Conservation (phyloP, 495 filamentous ascomycete genomes). For the Tuber aestivum region DNA sequence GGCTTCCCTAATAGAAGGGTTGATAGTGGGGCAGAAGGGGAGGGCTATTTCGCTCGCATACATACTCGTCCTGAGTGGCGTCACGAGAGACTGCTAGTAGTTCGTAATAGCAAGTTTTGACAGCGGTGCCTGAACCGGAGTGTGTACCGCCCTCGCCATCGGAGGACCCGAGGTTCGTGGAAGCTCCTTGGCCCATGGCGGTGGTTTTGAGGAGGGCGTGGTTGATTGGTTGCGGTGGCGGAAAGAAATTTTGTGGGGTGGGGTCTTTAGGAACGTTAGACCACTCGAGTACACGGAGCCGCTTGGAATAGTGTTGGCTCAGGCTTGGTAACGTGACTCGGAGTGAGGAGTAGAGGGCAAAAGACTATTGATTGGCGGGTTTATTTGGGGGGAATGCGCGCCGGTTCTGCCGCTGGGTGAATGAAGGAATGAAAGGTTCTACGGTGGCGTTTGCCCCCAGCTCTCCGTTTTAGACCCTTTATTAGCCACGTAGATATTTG, state of each 20-base stretch:
- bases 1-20: not conserved
- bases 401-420: not conserved
- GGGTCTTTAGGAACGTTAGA: not conserved
- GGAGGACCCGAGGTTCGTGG: slow-evolving; percentile 9
- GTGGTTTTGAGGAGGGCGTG: slow-evolving; percentile 14
- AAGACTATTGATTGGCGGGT: not conserved
- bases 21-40: slow-evolving; percentile 6
- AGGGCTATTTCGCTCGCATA: slow-evolving; percentile 6
- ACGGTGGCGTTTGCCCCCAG: not conserved
- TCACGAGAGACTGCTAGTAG: slow-evolving; percentile 65
- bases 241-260: not conserved
- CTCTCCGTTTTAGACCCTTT: not conserved
- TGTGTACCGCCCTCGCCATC: slow-evolving; percentile 15
- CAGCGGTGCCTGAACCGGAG: slow-evolving; percentile 28
- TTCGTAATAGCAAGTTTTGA: slow-evolving; percentile 87
- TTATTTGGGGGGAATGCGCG: not conserved
- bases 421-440: not conserved
- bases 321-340: not conserved
- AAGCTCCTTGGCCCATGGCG: slow-evolving; percentile 32
- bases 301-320: not conserved
- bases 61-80: slow-evolving; percentile 76
- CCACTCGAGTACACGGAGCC: no score
- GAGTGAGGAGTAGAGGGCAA: not conserved
- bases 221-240: not conserved
- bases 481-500: not conserved